Evolutionary conservation across 257 asterid genomes (phyloP), one percentile per base, ranked within the genome.

Genomic region (Solanum sitiens): DNA sequence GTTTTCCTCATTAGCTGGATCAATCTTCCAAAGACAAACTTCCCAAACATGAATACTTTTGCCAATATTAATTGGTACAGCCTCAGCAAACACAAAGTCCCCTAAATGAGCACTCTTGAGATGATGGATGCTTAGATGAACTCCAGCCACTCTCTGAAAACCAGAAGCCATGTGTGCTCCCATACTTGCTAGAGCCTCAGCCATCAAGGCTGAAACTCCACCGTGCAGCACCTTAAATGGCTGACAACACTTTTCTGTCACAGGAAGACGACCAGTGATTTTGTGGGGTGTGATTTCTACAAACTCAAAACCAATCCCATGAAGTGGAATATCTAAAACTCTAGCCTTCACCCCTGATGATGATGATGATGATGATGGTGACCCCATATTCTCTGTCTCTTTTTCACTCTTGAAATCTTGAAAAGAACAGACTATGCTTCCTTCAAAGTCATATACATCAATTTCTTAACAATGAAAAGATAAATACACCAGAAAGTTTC

Each of bases 41-140:
- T 94, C 98, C 98, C 98, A 95, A 3, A 96, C 96, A 94, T 96
- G 99, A 87, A 96, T 90, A 13, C 95, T 92, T 87, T 87, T 94
- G 20, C 99, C 99, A 72, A 91, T 86, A 50, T 86, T 93, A 85
- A 94, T 76, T 1, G 99, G 98, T 2, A 87, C 67, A 40, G 99
- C 99, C 87, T 95, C 97, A 3, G 95, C 99, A 21, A 90, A 23
- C 1, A 95, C 94, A 82, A 92, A 92, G 87, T 96, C 98, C 7
- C 98, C 98, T 20, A 94, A 63, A n/a, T 86, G 75, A 33, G 98
- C 99, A 11, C 95, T 92, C 93, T 91, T 95, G 70, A 96, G 87
- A 45, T 92, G 94, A 75, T 92, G 90, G 35, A 92, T 92, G 50
- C 89, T 88, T 11, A 92, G 90, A 33, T 92, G 92, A 39, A 92